Conservation (phyloP, 139 green algal species). For the Medakamo hakoo region DNA sequence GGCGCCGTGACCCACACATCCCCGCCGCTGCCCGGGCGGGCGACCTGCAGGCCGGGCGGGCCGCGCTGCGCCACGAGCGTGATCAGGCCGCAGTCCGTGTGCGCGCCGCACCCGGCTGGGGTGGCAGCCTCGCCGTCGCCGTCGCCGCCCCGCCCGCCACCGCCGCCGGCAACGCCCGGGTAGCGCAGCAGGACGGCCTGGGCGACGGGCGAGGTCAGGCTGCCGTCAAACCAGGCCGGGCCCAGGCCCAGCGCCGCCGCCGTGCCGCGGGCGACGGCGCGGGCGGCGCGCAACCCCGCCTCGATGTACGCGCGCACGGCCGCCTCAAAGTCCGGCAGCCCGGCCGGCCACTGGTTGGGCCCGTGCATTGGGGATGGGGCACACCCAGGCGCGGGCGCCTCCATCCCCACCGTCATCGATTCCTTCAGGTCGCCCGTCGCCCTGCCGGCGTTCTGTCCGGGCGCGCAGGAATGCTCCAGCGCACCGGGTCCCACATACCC, state of each 20-base stretch:
- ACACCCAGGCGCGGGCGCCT: not conserved
- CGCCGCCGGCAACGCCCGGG: slow-evolving; percentile 4
- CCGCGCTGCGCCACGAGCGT: slow-evolving; percentile 17
- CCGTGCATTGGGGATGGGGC: slow-evolving; percentile 23
- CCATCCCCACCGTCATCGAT: not conserved
- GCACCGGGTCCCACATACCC: not conserved
- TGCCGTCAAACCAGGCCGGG: slow-evolving; percentile 3
- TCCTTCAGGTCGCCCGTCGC: not conserved
- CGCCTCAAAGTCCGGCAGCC: slow-evolving; percentile 10
- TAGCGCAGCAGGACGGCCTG: slow-evolving; percentile 11
- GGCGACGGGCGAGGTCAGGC: slow-evolving; percentile 11
- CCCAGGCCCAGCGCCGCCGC: slow-evolving; percentile 12
- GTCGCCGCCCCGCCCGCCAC: no score
- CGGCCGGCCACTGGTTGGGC: slow-evolving; percentile 13
- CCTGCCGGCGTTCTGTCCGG: not conserved
- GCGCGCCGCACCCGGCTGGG: slow-evolving; percentile 8
- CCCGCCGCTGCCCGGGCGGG: not conserved
- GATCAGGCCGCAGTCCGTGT: slow-evolving; percentile 21
- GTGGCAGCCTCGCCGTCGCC: not conserved
- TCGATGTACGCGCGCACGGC: slow-evolving; percentile 3
- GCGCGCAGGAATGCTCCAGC: not conserved
- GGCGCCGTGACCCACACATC: slow-evolving; percentile 12
- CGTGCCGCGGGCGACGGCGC: slow-evolving; percentile 8
- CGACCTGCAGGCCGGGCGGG: slow-evolving; percentile 15
- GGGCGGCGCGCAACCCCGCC: slow-evolving; percentile 1